phyloP scores from a whole-genome alignment of 495 filamentous ascomycete species.

The Podospora anserina region DNA sequence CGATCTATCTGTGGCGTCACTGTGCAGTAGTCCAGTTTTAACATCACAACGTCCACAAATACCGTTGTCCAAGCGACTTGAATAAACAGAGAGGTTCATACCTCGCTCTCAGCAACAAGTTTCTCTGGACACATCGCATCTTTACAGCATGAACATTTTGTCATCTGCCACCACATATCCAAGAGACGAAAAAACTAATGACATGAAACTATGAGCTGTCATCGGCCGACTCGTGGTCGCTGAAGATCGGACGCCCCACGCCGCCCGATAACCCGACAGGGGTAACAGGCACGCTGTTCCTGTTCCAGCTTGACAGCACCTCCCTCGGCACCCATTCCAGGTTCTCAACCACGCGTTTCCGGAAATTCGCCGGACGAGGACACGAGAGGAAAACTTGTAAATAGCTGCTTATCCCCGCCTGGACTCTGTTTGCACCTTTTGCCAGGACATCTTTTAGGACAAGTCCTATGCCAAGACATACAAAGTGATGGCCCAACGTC shows the following conservation, averaged over 20 bases:
- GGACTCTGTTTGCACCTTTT: neutral
- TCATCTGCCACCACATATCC: neutral
- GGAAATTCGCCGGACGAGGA: neutral
- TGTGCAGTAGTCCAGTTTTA: constrained; percentile 2
- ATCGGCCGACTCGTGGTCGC: neutral
- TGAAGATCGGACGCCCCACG: constrained; percentile 5
- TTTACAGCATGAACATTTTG: neutral
- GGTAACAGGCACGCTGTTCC: neutral
- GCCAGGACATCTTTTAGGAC: neutral
- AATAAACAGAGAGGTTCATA: neutral
- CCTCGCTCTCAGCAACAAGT: neutral
- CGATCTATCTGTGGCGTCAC: constrained; percentile 8
- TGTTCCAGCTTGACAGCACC: constrained; percentile 4
- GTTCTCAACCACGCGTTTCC: neutral
- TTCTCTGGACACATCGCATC: neutral
- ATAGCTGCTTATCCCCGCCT: neutral
- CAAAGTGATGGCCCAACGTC: constrained; percentile 4
- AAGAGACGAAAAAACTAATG: neutral
- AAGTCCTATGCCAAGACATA: neutral
- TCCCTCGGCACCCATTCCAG: neutral
- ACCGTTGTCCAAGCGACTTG: neutral
- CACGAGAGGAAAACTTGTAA: neutral
- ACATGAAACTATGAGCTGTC: neutral
- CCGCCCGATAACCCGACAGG: constrained; percentile 5
- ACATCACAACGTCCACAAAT: neutral